Conservation (phyloP, 2,329 filamentous ascomycete genomes). For the Sporothrix dimorphospora region DNA sequence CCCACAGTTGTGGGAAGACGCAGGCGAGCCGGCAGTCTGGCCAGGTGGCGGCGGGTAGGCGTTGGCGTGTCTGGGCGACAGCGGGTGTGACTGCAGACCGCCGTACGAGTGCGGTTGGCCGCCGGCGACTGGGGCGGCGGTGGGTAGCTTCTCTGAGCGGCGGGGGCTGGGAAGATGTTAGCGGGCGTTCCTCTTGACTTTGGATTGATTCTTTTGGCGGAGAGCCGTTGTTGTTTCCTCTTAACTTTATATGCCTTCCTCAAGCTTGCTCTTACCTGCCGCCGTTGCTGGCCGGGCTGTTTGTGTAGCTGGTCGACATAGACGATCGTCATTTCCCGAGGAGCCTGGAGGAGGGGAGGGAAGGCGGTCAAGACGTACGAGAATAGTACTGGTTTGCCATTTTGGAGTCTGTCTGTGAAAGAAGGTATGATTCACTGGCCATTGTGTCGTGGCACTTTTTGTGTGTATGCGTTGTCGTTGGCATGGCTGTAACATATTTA, state of each 20-base stretch:
- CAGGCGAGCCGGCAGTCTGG: constrained; percentile 39
- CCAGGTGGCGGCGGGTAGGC: constrained; percentile 42
- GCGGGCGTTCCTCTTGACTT: too few relatives aligned
- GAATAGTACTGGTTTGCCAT: constrained; percentile 38
- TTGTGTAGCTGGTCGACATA: constrained; percentile 25
- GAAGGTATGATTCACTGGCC: constrained; percentile 13
- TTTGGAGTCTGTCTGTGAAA: not conserved
- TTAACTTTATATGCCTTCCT: too few relatives aligned
- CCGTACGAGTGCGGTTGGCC: constrained; percentile 43
- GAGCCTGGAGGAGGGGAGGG: not conserved
- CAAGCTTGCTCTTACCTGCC: constrained; percentile 11
- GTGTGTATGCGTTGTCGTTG: too few relatives aligned
- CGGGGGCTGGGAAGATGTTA: constrained; percentile 26
- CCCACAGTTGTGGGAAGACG: constrained; percentile 38
- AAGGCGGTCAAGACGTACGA: constrained; percentile 33
- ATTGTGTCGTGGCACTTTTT: not conserved
- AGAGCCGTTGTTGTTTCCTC: too few relatives aligned
- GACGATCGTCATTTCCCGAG: not conserved
- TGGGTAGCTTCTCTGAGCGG: constrained; percentile 40
- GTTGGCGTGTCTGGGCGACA: constrained; percentile 32
- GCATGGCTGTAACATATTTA: too few relatives aligned
- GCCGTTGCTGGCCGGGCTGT: constrained; percentile 35
- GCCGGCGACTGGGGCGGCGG: constrained; percentile 45
- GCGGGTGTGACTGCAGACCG: constrained; percentile 38
- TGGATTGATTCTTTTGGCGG: too few relatives aligned